phyloP scores from a whole-genome alignment of 2,329 filamentous ascomycete species.

The Gliomastix tumulicola region DNA sequence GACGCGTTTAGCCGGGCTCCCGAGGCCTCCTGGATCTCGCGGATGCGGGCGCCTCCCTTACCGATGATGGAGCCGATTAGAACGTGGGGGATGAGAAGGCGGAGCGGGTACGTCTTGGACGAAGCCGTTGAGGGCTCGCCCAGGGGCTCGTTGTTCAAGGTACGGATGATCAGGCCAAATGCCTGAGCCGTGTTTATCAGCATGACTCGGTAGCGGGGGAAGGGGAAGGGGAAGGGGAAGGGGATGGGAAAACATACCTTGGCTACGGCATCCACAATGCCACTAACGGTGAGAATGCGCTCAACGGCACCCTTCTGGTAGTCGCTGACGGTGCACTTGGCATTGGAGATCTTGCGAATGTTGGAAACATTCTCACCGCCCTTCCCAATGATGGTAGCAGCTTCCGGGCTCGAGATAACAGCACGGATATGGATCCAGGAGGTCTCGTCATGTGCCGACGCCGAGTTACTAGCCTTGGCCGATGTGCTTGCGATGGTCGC shows the following conservation, averaged over 20 bases:
- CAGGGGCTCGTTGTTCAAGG: constrained; percentile 92
- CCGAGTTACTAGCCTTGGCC: constrained; percentile 31
- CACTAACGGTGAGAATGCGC: constrained; percentile 94
- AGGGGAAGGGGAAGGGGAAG: too few relatives aligned
- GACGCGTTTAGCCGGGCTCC: constrained; percentile 95
- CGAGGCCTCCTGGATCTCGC: constrained; percentile 96
- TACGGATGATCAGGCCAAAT: constrained; percentile 96
- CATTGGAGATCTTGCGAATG: constrained; percentile 89
- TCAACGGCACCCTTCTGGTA: constrained; percentile 96
- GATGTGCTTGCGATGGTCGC: constrained; percentile 27
- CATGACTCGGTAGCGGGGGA: too few relatives aligned
- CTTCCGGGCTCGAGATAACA: constrained; percentile 95
- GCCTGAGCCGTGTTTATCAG: constrained; percentile 55
- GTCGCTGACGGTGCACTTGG: constrained; percentile 98
- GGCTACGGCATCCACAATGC: constrained; percentile 89
- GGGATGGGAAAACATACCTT: constrained; percentile 58
- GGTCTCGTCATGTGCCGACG: constrained; percentile 73
- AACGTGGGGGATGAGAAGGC: constrained; percentile 91
- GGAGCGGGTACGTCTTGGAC: constrained; percentile 95
- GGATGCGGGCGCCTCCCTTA: constrained; percentile 91
- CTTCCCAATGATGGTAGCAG: constrained; percentile 96
- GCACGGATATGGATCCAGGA: constrained; percentile 96
- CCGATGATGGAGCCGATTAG: constrained; percentile 98
- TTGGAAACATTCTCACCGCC: constrained; percentile 97
- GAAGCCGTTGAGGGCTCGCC: constrained; percentile 82